Evolutionary conservation across 139 green algal genomes (phyloP), one percentile per base, ranked within the genome.

Genomic region (Chlamydomonas sp.): DNA sequence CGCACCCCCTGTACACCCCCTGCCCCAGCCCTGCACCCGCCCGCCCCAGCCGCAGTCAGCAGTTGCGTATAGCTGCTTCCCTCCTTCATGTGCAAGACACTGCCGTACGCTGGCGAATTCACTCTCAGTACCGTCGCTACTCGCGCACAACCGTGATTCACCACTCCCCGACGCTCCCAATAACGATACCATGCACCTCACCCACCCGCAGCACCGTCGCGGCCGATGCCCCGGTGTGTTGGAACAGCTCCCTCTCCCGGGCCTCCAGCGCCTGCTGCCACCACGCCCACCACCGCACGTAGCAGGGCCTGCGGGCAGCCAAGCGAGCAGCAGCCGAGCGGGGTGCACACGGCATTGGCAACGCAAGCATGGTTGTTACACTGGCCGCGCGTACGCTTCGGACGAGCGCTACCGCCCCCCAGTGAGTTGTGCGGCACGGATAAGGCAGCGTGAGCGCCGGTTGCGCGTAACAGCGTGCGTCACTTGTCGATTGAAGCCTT

Each of bases 161-260:
- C n/a, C n/a, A n/a, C n/a, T n/a, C n/a, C n/a, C n/a, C n/a, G n/a
- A n/a, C n/a, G n/a, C n/a, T n/a, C n/a, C n/a, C n/a, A n/a, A n/a
- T n/a, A n/a, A n/a, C n/a, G n/a, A n/a, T n/a, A n/a, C n/a, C n/a
- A n/a, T n/a, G n/a, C 74, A 20, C 31, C n/a, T 15, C 2, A 79
- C 63, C 58, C 49, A 75, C 77, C 77, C 31, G 59, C 14, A 77
- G 66, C 17, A 83, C 66, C 15, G 85, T 75, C 60, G 85, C 85
- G 69, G 85, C 77, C 5, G 66, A 63, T 2, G 85, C 77, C 18
- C 85, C 85, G 20, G 85, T 89, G 78, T 89, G 85, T 0, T 66
- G 63, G 9, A 84, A 67, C 77, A 89, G 85, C 59, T 72, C 85
- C 77, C 58, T 58, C 64, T 89, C 77, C 77, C 18, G 66, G 0